Evolutionary conservation across 345 rosid species (phyloP).

Genomic region (Jatropha curcas): DNA sequence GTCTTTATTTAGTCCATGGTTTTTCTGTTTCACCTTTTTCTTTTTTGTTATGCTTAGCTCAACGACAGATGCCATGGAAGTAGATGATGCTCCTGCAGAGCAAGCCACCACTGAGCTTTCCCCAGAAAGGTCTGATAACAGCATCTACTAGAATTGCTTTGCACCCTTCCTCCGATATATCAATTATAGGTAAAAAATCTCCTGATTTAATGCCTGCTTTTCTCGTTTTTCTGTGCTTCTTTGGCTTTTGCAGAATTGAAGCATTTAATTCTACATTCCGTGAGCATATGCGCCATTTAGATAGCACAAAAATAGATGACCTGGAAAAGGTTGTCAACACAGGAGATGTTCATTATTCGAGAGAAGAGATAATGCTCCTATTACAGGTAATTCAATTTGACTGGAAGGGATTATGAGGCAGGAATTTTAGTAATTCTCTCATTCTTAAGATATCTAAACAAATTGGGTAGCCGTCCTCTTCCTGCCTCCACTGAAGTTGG

Average conservation of each 20-base stretch:
- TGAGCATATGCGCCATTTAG: conserved; percentile 82
- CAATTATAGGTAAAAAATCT: background rate
- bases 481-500: background rate
- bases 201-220: background rate
- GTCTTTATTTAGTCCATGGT: background rate
- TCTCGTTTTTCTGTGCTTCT: background rate
- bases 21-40: background rate
- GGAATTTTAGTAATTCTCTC: background rate
- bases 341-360: conserved; percentile 53
- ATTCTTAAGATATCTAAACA: background rate
- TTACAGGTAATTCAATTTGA: conserved; percentile 56
- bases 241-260: conserved; percentile 54
- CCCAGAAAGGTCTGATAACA: conserved; percentile 53
- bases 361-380: conserved; percentile 63
- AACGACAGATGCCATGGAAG: conserved; percentile 68
- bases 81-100: conserved; percentile 61
- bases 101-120: conserved; percentile 46
- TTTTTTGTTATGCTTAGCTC: conserved; percentile 3
- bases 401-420: background rate
- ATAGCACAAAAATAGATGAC: conserved; percentile 65
- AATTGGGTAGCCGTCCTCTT: background rate
- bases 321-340: conserved; percentile 63
- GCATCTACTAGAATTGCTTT: background rate
- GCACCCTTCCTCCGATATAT: background rate
- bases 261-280: conserved; percentile 73